phyloP scores from a whole-genome alignment of 768 basidiomycete genomes.

The Rhodotorula kratochvilovae region DNA sequence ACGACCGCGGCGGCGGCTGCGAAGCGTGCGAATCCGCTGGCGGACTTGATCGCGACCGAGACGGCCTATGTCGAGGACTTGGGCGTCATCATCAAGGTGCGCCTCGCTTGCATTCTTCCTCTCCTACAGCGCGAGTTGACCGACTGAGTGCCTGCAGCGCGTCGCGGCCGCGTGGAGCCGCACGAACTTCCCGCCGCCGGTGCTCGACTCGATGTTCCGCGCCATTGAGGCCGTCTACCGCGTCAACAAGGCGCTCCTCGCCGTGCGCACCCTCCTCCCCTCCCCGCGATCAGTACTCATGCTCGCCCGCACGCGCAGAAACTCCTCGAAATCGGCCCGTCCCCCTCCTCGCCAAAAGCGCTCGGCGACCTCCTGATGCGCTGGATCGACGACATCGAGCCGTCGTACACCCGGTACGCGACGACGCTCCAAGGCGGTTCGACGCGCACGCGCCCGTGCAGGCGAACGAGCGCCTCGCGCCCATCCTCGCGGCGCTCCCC shows the following conservation, averaged over 20 bases:
- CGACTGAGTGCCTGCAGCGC: constrained; percentile 56
- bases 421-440: constrained; percentile 66
- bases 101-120: constrained; percentile 45
- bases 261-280: constrained; percentile 53
- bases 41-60: constrained; percentile 91
- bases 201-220: constrained; percentile 90
- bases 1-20: not conserved
- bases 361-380: constrained; percentile 93
- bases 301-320: constrained; percentile 55
- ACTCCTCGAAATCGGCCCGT: constrained; percentile 87
- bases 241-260: constrained; percentile 74
- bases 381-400: constrained; percentile 91
- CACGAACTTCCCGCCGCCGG: constrained; percentile 83
- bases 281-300: not conserved
- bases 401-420: constrained; percentile 77
- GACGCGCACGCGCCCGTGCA: constrained; percentile 77
- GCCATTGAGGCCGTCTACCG: constrained; percentile 88
- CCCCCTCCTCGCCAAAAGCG: constrained; percentile 86
- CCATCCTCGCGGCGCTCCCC: constrained; percentile 68
- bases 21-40: constrained; percentile 62
- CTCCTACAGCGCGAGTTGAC: not conserved
- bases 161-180: constrained; percentile 98
- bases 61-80: constrained; percentile 84
- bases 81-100: constrained; percentile 80
- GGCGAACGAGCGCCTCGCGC: constrained; percentile 65